Evolutionary conservation across 2,329 filamentous ascomycete genomes (phyloP).

Genomic region (Talaromyces sp.): DNA sequence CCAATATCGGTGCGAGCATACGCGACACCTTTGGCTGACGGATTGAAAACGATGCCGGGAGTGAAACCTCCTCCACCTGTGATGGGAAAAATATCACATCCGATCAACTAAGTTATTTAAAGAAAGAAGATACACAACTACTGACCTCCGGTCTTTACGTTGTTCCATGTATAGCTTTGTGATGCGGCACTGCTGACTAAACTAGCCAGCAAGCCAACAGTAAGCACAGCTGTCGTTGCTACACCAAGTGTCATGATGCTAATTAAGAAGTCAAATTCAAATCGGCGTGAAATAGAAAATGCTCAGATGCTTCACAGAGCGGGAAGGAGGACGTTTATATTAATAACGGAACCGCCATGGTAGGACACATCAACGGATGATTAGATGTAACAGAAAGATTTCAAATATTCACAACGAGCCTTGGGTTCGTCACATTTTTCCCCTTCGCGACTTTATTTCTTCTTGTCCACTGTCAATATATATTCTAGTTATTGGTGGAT

Average conservation of each 20-base stretch:
- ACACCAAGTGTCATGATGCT: not conserved
- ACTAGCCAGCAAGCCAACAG: constrained; percentile 8
- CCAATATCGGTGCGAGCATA: constrained; percentile 59
- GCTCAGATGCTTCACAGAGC: not conserved
- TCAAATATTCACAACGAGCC: not conserved
- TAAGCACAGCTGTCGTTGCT: not conserved
- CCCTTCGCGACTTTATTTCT: not conserved
- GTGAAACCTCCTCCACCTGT: constrained; percentile 56
- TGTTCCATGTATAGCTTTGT: constrained; percentile 43
- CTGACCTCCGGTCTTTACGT: constrained; percentile 48
- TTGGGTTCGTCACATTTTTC: not conserved
- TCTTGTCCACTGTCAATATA: too few relatives aligned
- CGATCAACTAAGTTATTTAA: not conserved
- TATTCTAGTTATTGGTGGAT: not conserved
- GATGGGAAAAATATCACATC: not conserved
- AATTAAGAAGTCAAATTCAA: not conserved
- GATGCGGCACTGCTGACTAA: constrained; percentile 22
- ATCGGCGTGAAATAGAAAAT: not conserved
- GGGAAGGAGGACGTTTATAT: not conserved
- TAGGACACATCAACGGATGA: not conserved
- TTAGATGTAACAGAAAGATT: not conserved
- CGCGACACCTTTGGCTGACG: constrained; percentile 46
- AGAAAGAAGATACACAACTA: not conserved
- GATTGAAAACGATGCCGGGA: constrained; percentile 57
- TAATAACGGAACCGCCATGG: not conserved